phyloP scores from a whole-genome alignment of 192 early-diverging fungal species.

The Coemansia sp. region DNA sequence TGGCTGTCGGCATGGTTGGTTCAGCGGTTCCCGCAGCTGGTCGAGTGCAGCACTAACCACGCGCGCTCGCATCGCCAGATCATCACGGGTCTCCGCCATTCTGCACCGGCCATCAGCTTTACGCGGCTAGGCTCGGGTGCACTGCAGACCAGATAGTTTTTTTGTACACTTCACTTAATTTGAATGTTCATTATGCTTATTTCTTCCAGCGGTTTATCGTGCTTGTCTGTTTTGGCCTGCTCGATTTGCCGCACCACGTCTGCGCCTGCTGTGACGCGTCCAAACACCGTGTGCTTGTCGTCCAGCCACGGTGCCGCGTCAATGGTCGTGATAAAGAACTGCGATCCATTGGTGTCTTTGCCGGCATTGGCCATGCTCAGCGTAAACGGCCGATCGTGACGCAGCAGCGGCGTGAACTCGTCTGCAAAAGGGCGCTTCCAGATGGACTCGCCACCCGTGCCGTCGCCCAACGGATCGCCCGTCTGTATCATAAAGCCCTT shows the following conservation, averaged over 20 bases:
- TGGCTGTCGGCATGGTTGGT: conserved; percentile 39
- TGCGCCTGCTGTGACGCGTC: conserved; percentile 82
- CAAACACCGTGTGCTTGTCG: conserved; percentile 96
- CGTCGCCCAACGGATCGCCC: conserved; percentile 84
- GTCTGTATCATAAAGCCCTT: conserved; percentile 98
- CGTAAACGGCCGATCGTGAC: conserved; percentile 87
- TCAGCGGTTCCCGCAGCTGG: conserved; percentile 32
- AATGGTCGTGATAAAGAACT: conserved; percentile 95
- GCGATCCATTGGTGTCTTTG: conserved; percentile 84
- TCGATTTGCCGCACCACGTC: conserved; percentile 92
- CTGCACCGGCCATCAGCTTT: conserved; percentile 29
- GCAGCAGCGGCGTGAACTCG: conserved; percentile 76
- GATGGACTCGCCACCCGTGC: conserved; percentile 90
- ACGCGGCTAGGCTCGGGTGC: conserved; percentile 35
- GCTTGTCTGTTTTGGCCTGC: conserved; percentile 74
- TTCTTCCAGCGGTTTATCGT: conserved; percentile 84
- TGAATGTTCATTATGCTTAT: conserved; percentile 27
- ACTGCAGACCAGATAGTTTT: conserved; percentile 15
- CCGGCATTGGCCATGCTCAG: conserved; percentile 95
- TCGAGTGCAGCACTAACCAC: conserved; percentile 44
- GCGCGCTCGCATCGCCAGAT: conserved; percentile 31
- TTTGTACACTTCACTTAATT: not conserved
- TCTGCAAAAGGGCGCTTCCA: conserved; percentile 95
- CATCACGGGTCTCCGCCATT: conserved; percentile 22
- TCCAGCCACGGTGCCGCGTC: conserved; percentile 89